These are phyloP conservation scores for Suhomyces faveliae DNA, from an alignment of 805 yeast genomes.

Conservation along the genomic window DNA sequence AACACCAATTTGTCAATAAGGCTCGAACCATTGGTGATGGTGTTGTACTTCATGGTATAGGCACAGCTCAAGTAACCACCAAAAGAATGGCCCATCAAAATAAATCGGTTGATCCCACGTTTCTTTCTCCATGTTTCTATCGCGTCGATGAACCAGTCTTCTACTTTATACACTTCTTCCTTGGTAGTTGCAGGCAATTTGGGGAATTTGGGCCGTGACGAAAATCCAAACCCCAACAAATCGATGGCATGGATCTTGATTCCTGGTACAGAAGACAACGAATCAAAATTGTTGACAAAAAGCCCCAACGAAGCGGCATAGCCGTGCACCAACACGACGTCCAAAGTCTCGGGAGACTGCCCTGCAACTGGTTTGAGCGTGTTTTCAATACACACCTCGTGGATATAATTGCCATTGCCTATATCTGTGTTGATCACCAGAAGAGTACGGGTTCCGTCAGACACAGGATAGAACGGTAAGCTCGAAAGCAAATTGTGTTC, in stretches of 20 bases:
- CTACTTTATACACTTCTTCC: conserved; percentile 35
- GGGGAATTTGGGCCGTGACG: conserved; percentile 54
- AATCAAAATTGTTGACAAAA: conserved; percentile 66
- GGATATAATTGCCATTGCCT: conserved; percentile 57
- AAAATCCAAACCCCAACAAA: conserved; percentile 68
- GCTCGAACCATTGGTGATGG: conserved; percentile 16
- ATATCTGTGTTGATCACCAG: conserved; percentile 54
- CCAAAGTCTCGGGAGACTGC: conserved; percentile 24
- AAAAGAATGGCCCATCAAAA: conserved; percentile 44
- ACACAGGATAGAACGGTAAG: conserved; percentile 58
- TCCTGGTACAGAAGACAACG: conserved; percentile 48
- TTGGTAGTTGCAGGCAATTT: conserved; percentile 26
- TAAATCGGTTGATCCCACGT: conserved; percentile 33
- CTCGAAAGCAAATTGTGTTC: conserved; percentile 48
- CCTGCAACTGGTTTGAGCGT: conserved; percentile 32
- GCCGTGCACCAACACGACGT: conserved; percentile 82
- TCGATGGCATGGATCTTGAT: conserved; percentile 66
- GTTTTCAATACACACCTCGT: conserved; percentile 69
- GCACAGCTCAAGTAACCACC: conserved; percentile 46
- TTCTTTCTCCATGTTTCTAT: conserved; percentile 43
- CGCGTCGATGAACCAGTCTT: conserved; percentile 45
- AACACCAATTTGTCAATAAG: conserved; percentile 39
- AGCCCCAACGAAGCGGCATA: conserved; percentile 90
- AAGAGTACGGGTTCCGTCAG: conserved; percentile 48
- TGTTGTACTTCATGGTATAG: conserved; percentile 42